Percentiles rank a stretch among this genome's conserved stretches.
Conservation (phyloP, 305 asterid genomes). For the Plantago lanceolata region DNA sequence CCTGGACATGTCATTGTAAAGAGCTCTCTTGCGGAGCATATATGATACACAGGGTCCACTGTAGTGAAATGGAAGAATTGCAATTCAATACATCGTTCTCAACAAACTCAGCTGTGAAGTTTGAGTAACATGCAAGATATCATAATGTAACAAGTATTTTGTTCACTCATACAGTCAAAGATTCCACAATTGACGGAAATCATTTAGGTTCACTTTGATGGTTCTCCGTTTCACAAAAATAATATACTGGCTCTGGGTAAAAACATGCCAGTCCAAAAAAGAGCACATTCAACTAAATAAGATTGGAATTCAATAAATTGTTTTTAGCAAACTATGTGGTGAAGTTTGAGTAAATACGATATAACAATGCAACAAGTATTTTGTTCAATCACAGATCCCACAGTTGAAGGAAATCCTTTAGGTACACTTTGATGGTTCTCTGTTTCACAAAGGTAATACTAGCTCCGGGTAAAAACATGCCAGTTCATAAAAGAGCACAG, state of each 20-base stretch:
- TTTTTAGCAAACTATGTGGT: neutral
- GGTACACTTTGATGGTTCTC: neutral
- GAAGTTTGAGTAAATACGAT: neutral
- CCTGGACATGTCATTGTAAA: slow-evolving; percentile 97
- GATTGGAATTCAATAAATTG: neutral
- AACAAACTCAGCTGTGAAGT: neutral
- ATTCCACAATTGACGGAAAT: slow-evolving; percentile 6
- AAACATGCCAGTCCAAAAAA: no score
- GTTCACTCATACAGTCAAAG: neutral
- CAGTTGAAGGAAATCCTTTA: slow-evolving; percentile 1
- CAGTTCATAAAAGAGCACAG: no score
- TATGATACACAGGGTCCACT: slow-evolving; percentile 96
- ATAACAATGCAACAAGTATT: slow-evolving; percentile 1
- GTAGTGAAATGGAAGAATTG: slow-evolving; percentile 31
- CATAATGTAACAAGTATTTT: neutral
- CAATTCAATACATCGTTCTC: neutral
- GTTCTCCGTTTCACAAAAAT: neutral
- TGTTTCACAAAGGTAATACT: no score
- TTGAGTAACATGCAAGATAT: neutral
- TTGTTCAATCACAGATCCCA: neutral
- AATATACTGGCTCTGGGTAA: no score
- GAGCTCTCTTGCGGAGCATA: slow-evolving; percentile 93
- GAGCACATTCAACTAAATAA: no score
- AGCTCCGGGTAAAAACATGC: no score
- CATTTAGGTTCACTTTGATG: neutral